Conservation (phyloP, 2,329 filamentous ascomycete genomes). For the Botrytis medusae region DNA sequence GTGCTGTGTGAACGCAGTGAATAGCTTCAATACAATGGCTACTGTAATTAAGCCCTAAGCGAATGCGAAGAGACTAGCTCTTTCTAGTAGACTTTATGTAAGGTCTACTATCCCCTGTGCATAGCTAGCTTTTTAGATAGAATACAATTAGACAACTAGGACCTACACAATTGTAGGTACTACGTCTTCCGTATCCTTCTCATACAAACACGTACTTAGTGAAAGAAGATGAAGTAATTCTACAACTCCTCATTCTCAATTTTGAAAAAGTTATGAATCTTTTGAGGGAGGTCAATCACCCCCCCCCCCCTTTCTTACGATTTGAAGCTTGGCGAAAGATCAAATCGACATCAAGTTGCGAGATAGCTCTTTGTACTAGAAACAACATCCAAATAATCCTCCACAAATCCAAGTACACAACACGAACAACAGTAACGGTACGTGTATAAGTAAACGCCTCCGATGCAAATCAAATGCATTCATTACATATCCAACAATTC, state of each 20-base stretch:
- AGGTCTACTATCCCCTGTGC: no score
- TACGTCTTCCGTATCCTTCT: no score
- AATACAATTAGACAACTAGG: no score
- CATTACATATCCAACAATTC: not conserved
- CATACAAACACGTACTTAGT: not conserved
- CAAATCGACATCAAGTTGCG: not conserved
- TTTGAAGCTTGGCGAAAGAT: not conserved
- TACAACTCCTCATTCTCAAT: not conserved
- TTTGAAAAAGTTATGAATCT: rapidly evolving
- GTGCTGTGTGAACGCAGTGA: no score
- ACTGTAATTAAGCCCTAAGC: no score
- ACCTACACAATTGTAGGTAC: no score
- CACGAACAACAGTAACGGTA: not conserved
- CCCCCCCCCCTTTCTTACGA: no score
- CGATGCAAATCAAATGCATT: not conserved
- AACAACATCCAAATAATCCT: not conserved
- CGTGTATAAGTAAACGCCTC: not conserved
- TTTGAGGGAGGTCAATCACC: rapidly evolving
- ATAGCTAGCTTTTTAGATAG: no score
- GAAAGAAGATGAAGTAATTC: not conserved
- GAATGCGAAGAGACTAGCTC: no score
- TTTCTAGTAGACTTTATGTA: no score
- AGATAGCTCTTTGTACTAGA: not conserved
- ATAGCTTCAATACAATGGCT: no score
- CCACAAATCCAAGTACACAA: not conserved